Evolutionary conservation across 805 yeast genomes (phyloP).

Genomic region (Metschnikowia cubensis): DNA sequence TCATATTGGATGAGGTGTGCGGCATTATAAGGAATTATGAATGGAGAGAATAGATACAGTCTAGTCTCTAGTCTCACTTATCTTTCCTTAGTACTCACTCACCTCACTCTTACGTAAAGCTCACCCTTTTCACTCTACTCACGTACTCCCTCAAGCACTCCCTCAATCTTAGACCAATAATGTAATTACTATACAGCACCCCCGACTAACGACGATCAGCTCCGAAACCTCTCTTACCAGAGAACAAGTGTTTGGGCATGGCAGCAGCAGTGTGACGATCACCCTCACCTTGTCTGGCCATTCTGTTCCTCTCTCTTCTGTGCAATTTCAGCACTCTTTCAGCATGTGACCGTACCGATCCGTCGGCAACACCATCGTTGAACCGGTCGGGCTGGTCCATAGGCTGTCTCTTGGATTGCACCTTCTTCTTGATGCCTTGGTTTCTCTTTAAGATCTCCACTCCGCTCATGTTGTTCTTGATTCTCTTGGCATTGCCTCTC

Average conservation of each 20-base stretch:
- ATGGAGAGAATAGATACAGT: too few species aligned
- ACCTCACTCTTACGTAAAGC: too few species aligned
- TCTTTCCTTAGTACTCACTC: too few species aligned
- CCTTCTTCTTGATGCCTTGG: conserved; percentile 37
- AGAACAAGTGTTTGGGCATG: conserved; percentile 88
- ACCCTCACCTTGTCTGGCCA: conserved; percentile 92
- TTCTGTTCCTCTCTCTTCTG: conserved; percentile 90
- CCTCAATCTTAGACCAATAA: neutral
- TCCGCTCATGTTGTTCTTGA: conserved; percentile 49
- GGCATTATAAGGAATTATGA: too few species aligned
- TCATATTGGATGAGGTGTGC: too few species aligned
- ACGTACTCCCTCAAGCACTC: too few species aligned
- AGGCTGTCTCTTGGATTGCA: conserved; percentile 46
- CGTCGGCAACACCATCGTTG: conserved; percentile 82
- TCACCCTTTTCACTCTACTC: too few species aligned
- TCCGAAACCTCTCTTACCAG: conserved; percentile 97
- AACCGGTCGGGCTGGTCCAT: conserved; percentile 70
- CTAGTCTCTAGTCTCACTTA: too few species aligned
- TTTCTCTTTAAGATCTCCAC: conserved; percentile 72
- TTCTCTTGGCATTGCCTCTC: conserved; percentile 33
- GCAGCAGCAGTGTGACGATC: conserved; percentile 86
- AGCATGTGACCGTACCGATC: conserved; percentile 75
- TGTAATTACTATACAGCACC: conserved; percentile 5
- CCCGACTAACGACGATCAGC: conserved; percentile 72
- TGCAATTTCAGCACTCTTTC: conserved; percentile 83